Percentiles rank a stretch among this genome's conserved stretches.
These are phyloP conservation scores for Cyanidiococcus yangmingshanensis DNA, from an alignment of 23 red algal genomes.

Conservation along the genomic window DNA sequence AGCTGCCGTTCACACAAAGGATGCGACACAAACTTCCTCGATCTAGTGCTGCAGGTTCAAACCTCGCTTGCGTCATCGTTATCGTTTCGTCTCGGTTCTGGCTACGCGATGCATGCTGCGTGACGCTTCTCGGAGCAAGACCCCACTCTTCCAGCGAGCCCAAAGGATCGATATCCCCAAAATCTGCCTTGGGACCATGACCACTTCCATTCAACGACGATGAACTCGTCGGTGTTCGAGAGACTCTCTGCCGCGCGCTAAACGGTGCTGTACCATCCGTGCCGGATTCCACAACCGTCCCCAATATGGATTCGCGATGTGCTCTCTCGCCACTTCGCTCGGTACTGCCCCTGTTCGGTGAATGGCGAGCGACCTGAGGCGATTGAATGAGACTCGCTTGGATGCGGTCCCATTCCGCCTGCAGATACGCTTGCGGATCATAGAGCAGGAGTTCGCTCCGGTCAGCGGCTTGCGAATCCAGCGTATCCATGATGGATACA, in stretches of 20 bases:
- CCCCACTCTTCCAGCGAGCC: neutral
- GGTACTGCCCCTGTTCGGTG: neutral
- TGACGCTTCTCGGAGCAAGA: neutral
- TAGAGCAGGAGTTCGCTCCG: neutral
- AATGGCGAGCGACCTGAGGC: neutral
- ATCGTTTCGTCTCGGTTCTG: neutral
- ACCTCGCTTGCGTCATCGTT: neutral
- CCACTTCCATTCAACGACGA: neutral
- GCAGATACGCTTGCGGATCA: neutral
- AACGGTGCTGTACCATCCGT: neutral
- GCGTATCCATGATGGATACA: neutral
- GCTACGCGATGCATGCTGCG: neutral
- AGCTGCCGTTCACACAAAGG: neutral
- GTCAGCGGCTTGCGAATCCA: neutral
- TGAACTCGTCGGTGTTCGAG: neutral
- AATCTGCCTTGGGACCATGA: neutral
- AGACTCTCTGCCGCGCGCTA: neutral
- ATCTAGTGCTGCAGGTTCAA: neutral
- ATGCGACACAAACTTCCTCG: neutral
- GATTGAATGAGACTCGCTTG: neutral
- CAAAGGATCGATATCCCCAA: too few relatives aligned
- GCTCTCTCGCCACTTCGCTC: neutral
- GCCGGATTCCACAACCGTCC: neutral
- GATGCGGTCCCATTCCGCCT: neutral
- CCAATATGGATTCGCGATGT: neutral